Evolutionary conservation across 164 flowering plant genomes (phyloP).

Genomic region (Vitis rupestris): DNA sequence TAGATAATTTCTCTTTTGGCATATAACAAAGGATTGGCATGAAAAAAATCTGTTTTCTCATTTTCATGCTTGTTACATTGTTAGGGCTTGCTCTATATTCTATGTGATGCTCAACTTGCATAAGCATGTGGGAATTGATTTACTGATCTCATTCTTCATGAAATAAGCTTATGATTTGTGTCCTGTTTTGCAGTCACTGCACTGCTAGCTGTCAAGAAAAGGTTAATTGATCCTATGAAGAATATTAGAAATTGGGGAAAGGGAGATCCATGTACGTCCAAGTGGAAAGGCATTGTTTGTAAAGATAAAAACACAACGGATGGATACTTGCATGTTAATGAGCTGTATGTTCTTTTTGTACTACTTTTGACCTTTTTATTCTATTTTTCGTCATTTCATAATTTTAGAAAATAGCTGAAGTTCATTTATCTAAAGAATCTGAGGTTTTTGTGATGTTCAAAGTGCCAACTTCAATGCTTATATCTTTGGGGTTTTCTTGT

Average conservation of each 20-base stretch:
- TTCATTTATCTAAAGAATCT: not conserved
- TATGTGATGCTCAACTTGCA: not conserved
- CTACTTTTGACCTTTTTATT: conserved; percentile 1
- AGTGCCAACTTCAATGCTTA: not conserved
- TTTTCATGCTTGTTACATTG: not conserved
- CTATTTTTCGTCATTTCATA: not conserved
- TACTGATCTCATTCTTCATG: not conserved
- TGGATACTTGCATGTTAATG: conserved; percentile 61
- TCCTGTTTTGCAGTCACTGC: conserved; percentile 50
- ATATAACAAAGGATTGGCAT: no score
- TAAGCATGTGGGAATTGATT: not conserved
- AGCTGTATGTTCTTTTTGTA: conserved; percentile 46
- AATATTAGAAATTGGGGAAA: conserved; percentile 53
- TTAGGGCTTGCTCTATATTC: not conserved
- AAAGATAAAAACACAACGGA: conserved; percentile 30
- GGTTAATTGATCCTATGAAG: conserved; percentile 49
- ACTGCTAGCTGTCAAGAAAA: conserved; percentile 42
- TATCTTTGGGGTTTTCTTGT: no score
- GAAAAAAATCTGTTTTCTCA: not conserved
- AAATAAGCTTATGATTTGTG: not conserved
- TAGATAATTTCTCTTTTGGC: no score
- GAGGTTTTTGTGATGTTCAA: not conserved
- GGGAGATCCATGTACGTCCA: conserved; percentile 75
- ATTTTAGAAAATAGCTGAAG: not conserved
- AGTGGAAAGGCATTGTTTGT: conserved; percentile 81